Evolutionary conservation across 1,284 basidiomycete genomes (phyloP).

Genomic region (Exobasidium rhododendri): DNA sequence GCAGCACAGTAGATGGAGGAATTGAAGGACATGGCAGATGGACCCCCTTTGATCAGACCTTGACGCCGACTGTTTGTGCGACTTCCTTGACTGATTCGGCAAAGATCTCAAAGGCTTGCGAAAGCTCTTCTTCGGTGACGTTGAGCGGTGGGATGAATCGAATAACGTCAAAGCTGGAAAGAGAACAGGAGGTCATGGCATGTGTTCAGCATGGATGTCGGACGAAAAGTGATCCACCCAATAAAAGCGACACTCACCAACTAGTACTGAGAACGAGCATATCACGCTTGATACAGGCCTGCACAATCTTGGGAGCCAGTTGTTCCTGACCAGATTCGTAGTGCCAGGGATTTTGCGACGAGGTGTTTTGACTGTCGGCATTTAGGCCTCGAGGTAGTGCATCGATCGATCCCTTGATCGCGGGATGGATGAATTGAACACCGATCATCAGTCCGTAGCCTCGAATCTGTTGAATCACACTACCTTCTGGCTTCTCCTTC

Average conservation of each 20-base stretch:
- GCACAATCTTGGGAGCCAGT: slow-evolving; percentile 36
- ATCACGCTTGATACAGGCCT: slow-evolving; percentile 37
- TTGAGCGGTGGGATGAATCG: slow-evolving; percentile 50
- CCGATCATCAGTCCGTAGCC: slow-evolving; percentile 50
- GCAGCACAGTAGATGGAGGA: too few relatives aligned
- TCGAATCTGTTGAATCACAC: slow-evolving; percentile 48
- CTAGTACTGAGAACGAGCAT: slow-evolving; percentile 50
- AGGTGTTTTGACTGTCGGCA: slow-evolving; percentile 18
- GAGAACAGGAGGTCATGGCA: background rate
- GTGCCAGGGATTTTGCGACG: slow-evolving; percentile 10
- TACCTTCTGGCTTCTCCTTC: slow-evolving; percentile 17
- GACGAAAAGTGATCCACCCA: background rate
- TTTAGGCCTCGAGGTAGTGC: background rate
- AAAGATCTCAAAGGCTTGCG: slow-evolving; percentile 39
- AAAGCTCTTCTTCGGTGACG: slow-evolving; percentile 39
- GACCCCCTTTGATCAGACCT: background rate
- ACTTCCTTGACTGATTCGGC: slow-evolving; percentile 31
- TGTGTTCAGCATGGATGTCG: background rate
- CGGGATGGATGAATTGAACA: slow-evolving; percentile 34
- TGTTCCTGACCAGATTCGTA: slow-evolving; percentile 18
- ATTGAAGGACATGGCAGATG: background rate
- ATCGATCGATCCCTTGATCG: background rate
- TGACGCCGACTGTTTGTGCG: slow-evolving; percentile 5
- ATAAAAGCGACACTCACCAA: slow-evolving; percentile 15
- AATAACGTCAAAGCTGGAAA: slow-evolving; percentile 38